Evolutionary conservation across 192 early-diverging fungal species (phyloP).

Genomic region (Entomortierella chlamydospora): DNA sequence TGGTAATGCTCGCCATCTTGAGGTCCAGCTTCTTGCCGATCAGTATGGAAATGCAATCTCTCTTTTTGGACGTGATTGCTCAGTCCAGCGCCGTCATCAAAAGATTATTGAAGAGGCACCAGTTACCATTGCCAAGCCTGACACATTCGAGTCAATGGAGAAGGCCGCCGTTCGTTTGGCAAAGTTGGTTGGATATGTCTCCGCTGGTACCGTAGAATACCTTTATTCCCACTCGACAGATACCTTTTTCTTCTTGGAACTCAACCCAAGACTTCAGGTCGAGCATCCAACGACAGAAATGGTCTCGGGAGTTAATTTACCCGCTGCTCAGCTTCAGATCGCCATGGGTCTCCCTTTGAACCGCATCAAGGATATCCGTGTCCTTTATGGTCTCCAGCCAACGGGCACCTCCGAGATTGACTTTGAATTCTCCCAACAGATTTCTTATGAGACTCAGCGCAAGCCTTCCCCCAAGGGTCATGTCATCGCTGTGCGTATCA

Average conservation of each 20-base stretch:
- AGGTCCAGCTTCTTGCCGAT: conserved; percentile 97
- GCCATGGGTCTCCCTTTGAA: conserved; percentile 99
- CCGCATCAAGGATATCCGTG: conserved; percentile 95
- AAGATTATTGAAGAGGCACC: conserved; percentile 99
- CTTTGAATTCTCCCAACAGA: conserved; percentile 87
- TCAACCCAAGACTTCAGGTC: conserved; percentile 98
- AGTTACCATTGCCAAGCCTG: conserved; percentile 84
- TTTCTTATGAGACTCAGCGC: conserved; percentile 86
- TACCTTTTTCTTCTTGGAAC: conserved; percentile 95
- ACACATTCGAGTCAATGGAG: conserved; percentile 92
- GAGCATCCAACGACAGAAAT: conserved; percentile 99
- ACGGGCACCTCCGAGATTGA: conserved; percentile 91
- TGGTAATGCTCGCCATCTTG: conserved; percentile 94
- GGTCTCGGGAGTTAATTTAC: conserved; percentile 98
- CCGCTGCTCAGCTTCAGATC: conserved; percentile 97
- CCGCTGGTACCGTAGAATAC: conserved; percentile 97
- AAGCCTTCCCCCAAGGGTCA: conserved; percentile 95
- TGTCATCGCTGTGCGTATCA: conserved; percentile 98
- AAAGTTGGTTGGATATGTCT: conserved; percentile 93
- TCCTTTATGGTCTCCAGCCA: conserved; percentile 92
- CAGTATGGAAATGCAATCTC: conserved; percentile 98
- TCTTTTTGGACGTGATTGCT: conserved; percentile 98
- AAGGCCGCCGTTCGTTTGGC: conserved; percentile 95
- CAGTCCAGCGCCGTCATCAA: conserved; percentile 97
- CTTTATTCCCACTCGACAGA: conserved; percentile 89